Conservation (phyloP, 1,284 basidiomycete species). For the Trichosporon asahii region DNA sequence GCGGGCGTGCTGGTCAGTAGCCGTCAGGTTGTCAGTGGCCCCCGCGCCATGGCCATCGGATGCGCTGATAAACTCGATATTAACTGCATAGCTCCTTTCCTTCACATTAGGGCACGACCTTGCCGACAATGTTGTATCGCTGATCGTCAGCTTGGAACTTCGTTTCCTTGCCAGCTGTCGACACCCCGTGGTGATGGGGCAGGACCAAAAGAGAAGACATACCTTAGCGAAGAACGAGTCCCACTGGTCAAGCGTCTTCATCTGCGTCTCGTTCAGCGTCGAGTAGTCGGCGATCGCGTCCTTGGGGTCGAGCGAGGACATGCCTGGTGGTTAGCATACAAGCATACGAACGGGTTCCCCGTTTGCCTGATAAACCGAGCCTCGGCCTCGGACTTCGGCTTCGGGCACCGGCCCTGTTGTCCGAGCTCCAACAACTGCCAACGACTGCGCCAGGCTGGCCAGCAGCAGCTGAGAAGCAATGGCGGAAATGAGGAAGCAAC, state of each 20-base stretch:
- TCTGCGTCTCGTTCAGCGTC: constrained; percentile 66
- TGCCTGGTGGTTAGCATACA: constrained; percentile 43
- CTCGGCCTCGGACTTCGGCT: neutral
- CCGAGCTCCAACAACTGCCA: neutral
- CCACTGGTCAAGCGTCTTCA: constrained; percentile 89
- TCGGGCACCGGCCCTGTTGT: neutral
- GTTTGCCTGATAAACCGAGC: neutral
- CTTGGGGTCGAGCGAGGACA: constrained; percentile 78
- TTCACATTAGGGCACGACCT: constrained; percentile 54
- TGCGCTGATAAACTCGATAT: neutral
- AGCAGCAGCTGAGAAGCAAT: too few species aligned
- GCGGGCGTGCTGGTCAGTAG: too few species aligned
- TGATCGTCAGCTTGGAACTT: constrained; percentile 37
- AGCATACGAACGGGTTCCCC: neutral
- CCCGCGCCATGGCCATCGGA: too few species aligned
- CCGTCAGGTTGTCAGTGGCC: too few species aligned
- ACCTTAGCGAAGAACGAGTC: constrained; percentile 69
- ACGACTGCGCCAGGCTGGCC: too few species aligned
- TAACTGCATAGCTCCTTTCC: neutral
- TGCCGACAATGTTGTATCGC: constrained; percentile 78
- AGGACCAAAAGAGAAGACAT: too few species aligned
- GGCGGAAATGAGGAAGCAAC: too few species aligned
- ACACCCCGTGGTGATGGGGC: too few species aligned
- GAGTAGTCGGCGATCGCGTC: constrained; percentile 89
- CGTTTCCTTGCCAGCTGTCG: too few species aligned